Evolutionary conservation across 1,139 yeast genomes (phyloP).

Genomic region (Nakaseomyces kungkrabaensis): DNA sequence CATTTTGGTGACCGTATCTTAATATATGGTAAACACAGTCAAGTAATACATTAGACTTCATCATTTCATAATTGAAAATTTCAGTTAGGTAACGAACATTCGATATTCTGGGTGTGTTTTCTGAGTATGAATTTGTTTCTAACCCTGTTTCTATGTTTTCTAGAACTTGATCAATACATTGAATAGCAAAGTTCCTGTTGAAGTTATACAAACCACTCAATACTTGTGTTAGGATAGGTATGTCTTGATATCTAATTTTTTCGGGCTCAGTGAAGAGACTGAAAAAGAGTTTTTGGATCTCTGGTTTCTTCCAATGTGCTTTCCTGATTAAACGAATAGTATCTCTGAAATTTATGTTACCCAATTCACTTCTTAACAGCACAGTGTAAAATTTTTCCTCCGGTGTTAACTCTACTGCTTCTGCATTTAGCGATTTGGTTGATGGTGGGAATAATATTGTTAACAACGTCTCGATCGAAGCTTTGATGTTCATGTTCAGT

Average conservation of each 20-base stretch:
- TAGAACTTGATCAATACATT: constrained; percentile 52
- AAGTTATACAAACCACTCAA: constrained; percentile 33
- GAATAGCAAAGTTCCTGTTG: constrained; percentile 35
- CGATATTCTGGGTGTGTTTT: constrained; percentile 54
- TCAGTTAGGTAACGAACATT: constrained; percentile 54
- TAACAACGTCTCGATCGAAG: constrained; percentile 52
- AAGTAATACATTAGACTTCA: constrained; percentile 40
- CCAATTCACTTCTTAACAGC: constrained; percentile 45
- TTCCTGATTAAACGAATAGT: constrained; percentile 37
- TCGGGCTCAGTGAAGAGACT: constrained; percentile 55
- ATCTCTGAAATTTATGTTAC: constrained; percentile 29
- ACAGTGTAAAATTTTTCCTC: constrained; percentile 43
- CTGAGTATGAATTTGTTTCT: constrained; percentile 52
- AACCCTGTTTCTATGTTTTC: constrained; percentile 59
- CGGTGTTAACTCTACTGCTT: constrained; percentile 27
- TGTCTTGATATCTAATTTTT: constrained; percentile 47
- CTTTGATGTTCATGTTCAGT: constrained; percentile 46
- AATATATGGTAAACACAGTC: constrained; percentile 52
- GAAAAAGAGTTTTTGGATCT: constrained; percentile 35
- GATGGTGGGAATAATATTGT: constrained; percentile 54
- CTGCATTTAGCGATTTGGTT: constrained; percentile 25
- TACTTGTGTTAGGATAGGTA: constrained; percentile 42
- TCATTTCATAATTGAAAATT: constrained; percentile 40
- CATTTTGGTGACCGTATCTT: constrained; percentile 58
- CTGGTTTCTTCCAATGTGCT: constrained; percentile 41